Evolutionary conservation across 306 rosid species (phyloP).

Genomic region (Astragalus membranaceus): DNA sequence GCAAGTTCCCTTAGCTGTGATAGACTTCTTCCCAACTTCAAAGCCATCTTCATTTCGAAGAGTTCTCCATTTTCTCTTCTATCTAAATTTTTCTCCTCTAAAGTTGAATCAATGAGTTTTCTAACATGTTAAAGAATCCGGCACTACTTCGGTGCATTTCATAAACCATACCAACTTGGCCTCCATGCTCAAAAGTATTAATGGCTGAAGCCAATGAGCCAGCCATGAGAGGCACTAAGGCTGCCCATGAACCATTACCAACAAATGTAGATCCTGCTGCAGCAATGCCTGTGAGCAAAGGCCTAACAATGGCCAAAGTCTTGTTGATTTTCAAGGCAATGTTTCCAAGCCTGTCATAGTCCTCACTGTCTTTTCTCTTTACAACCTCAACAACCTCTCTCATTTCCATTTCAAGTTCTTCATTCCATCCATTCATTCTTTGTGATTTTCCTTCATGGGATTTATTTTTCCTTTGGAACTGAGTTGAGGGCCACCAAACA

Average conservation of each 20-base stretch:
- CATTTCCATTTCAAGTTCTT: slow-evolving; percentile 46
- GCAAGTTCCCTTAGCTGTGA: slow-evolving; percentile 17
- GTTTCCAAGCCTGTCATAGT: slow-evolving; percentile 64
- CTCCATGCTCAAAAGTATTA: slow-evolving; percentile 58
- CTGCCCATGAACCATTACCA: slow-evolving; percentile 25
- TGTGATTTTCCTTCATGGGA: background rate
- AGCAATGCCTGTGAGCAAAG: slow-evolving; percentile 60
- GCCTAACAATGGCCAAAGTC: slow-evolving; percentile 52
- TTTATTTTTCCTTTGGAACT: background rate
- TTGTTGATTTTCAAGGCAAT: slow-evolving; percentile 52
- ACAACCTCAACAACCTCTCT: slow-evolving; percentile 45
- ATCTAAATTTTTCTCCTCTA: slow-evolving; percentile 30
- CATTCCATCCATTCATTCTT: slow-evolving; percentile 50
- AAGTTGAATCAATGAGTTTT: slow-evolving; percentile 37
- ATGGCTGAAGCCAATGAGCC: slow-evolving; percentile 48
- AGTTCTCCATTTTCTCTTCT: slow-evolving; percentile 20
- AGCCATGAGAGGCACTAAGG: slow-evolving; percentile 39
- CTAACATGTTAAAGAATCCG: slow-evolving; percentile 45
- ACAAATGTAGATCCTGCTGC: slow-evolving; percentile 45
- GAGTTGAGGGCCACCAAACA: slow-evolving; percentile 25
- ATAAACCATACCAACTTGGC: slow-evolving; percentile 67
- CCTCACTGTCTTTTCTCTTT: slow-evolving; percentile 51
- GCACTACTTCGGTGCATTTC: slow-evolving; percentile 58
- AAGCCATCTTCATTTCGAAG: slow-evolving; percentile 10
- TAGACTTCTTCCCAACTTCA: slow-evolving; percentile 20